Base-by-base conservation (phyloP, 371 early-diverging fungal species). In the Umbelopsis sp. region DNA sequence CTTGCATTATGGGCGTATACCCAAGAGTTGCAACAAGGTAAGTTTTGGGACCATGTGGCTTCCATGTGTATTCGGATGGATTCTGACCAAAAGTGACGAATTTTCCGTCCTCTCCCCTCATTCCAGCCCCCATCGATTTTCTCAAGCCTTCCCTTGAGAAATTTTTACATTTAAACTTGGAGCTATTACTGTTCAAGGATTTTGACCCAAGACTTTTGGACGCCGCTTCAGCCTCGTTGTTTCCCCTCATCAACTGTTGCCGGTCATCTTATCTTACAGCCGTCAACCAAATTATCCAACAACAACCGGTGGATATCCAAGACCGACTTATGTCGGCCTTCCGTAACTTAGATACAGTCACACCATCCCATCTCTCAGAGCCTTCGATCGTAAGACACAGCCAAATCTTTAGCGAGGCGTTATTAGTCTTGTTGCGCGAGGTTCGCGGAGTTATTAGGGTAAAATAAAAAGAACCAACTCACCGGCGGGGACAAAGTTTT, bases 391-490 rank as follows among this genome's bases (percentile, higher is more conserved):
- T 73, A 35, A 72, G 69, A 50, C 69, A 73, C 37, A 71, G 71
- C 6, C 65, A 76, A 24, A 74, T 53, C 11, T 83, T 86, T 64
- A 73, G 84, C 63, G 86, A 87, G 63, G 77, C 81, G 4, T 75
- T 91, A 51, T 67, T 85, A 64, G 73, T 75, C 48, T 88, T 89
- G 66, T 71, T 91, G 70, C 83, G 89, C 84, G 81, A 89, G 67
- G 90, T 87, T 4, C 80, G 91, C 50, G 91, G 90, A 52, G 85
- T 91, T 11, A 74, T 91, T 65, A 78, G 91, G 46, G 82, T 88
- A 20, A 87, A 88, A 78, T 91, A 81, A 78, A 57, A 44, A 68
- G 6, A 9, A 41, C 32, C 44, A 53, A 18, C 7, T 48, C 48
- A 16, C 48, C 48, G 14, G n/a, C 16, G 20, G n/a, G 20, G n/a